Percentiles rank a stretch among this genome's conserved stretches.
Conservation (phyloP, 2,329 filamentous ascomycete genomes). For the Calonectria honghensis region DNA sequence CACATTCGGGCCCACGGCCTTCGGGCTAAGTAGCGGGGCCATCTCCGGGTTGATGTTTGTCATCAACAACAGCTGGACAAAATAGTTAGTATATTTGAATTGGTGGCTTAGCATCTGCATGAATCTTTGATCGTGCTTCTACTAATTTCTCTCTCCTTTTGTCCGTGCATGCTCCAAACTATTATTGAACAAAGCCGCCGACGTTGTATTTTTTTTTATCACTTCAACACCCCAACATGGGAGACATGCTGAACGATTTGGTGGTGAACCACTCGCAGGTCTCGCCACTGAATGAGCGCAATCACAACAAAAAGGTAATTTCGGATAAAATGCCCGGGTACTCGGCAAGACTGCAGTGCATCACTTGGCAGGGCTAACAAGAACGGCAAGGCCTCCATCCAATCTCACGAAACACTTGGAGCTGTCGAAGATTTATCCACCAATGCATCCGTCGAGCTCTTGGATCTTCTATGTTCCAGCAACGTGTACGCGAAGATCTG, state of each 20-base stretch:
- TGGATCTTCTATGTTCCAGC: slow-evolving; percentile 22
- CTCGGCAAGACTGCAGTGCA: neutral
- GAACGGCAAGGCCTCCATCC: neutral
- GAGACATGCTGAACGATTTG: slow-evolving; percentile 13
- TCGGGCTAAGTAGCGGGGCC: neutral
- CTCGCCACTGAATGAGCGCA: neutral
- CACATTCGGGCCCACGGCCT: neutral
- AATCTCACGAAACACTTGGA: neutral
- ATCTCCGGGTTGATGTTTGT: neutral
- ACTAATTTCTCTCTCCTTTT: neutral
- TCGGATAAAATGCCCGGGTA: neutral
- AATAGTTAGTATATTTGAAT: neutral
- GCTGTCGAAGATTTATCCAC: neutral
- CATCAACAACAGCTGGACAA: neutral
- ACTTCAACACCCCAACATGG: neutral
- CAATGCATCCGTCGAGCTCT: neutral
- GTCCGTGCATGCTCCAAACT: neutral
- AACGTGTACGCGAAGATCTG: slow-evolving; percentile 36
- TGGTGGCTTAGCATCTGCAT: neutral
- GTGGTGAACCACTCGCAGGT: neutral
- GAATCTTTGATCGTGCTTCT: neutral
- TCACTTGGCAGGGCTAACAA: neutral
- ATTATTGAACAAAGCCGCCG: neutral
- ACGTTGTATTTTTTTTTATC: too few species aligned
- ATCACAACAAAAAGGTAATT: neutral